phyloP scores from a whole-genome alignment of 345 rosid species.

The Eucalyptus cloeziana region DNA sequence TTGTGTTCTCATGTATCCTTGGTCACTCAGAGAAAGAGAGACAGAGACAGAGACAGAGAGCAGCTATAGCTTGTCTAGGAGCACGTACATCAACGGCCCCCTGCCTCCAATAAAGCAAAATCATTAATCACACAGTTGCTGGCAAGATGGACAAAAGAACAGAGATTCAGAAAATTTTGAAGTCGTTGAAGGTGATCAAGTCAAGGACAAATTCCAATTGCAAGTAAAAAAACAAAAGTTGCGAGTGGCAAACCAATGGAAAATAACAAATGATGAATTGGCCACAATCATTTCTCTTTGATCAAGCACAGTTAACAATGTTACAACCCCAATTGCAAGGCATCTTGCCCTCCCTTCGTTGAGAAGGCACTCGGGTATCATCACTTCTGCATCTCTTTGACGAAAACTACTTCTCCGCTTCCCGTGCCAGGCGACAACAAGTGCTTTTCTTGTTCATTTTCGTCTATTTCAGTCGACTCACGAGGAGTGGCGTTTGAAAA shows the following conservation, averaged over 20 bases:
- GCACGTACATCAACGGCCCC: not conserved
- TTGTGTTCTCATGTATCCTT: not conserved
- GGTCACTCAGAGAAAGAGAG: not conserved
- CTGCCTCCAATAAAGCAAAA: not conserved
- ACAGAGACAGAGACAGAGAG: not conserved
- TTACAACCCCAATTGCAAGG: not conserved
- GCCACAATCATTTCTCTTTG: not conserved
- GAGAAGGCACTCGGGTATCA: not conserved
- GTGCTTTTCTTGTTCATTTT: constrained; percentile 39
- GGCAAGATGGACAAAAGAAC: not conserved
- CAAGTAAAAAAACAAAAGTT: not conserved
- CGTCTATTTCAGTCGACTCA: constrained; percentile 27
- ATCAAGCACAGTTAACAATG: not conserved
- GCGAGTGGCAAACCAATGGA: not conserved
- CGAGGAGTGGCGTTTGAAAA: constrained; percentile 17
- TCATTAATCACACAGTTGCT: not conserved
- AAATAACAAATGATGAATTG: not conserved
- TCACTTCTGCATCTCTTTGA: constrained; percentile 21
- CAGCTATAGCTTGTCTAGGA: not conserved
- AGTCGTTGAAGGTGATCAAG: not conserved
- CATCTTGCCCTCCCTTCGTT: not conserved
- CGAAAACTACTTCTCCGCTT: constrained; percentile 31
- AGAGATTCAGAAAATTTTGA: not conserved
- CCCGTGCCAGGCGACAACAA: constrained; percentile 20
- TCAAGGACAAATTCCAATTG: not conserved